Conservation (phyloP, 768 basidiomycete genomes). For the Lepiota brunneoincarnata region DNA sequence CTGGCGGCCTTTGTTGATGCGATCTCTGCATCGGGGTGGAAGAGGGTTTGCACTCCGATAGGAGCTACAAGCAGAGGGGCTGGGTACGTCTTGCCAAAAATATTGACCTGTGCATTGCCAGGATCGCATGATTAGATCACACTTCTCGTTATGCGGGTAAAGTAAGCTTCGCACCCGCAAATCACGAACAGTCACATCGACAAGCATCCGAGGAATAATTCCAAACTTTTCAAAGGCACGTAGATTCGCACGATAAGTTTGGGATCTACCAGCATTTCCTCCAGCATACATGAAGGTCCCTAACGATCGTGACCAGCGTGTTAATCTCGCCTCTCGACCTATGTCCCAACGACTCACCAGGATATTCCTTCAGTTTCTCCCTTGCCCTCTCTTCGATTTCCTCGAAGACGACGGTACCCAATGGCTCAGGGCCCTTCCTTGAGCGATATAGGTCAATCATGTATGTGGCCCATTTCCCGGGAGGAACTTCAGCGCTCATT, state of each 20-base stretch:
- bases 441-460: slow-evolving; percentile 37
- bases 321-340: background rate
- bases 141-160: background rate
- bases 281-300: slow-evolving; percentile 75
- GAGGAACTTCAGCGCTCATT: background rate
- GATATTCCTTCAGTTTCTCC: slow-evolving; percentile 56
- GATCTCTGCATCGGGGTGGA: slow-evolving; percentile 69
- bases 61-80: slow-evolving; percentile 68
- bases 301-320: slow-evolving; percentile 4
- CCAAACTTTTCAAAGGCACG: slow-evolving; percentile 63
- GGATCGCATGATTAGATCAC: background rate
- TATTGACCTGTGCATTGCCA: slow-evolving; percentile 46
- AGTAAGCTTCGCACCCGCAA: slow-evolving; percentile 45
- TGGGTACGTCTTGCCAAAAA: slow-evolving; percentile 65
- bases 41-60: slow-evolving; percentile 76
- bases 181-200: slow-evolving; percentile 52
- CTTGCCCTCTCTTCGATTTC: slow-evolving; percentile 67
- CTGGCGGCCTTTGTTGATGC: slow-evolving; percentile 65
- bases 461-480: slow-evolving; percentile 37
- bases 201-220: slow-evolving; percentile 81
- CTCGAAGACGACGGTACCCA: slow-evolving; percentile 60
- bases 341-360: slow-evolving; percentile 34
- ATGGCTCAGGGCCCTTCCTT: slow-evolving; percentile 37
- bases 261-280: slow-evolving; percentile 71
- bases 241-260: slow-evolving; percentile 67